These are phyloP conservation scores for Haplosporangium sp. DNA, from an alignment of 371 early-diverging fungal species.

Conservation along the genomic window DNA sequence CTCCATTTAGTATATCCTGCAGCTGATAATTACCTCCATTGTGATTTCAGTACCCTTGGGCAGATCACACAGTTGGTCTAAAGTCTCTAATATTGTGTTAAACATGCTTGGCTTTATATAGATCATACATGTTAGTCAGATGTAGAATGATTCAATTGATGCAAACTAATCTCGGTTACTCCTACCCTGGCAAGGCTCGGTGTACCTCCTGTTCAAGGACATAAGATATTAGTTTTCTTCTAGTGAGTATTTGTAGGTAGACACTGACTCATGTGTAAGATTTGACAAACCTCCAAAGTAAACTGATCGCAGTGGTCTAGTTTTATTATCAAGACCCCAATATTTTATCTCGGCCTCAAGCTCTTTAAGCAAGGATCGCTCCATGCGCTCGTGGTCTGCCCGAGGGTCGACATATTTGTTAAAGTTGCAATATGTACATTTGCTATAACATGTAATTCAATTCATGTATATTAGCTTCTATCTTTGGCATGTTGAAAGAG, in stretches of 20 bases:
- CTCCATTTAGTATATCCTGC: background rate
- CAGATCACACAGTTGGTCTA: constrained; percentile 57
- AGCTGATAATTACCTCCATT: constrained; percentile 59
- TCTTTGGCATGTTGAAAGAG: background rate
- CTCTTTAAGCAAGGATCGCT: constrained; percentile 64
- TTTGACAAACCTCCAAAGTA: constrained; percentile 75
- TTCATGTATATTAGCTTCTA: background rate
- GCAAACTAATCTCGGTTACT: background rate
- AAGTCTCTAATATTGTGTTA: constrained; percentile 56
- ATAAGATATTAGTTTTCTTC: too few species aligned
- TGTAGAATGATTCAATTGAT: background rate
- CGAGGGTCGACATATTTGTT: constrained; percentile 82
- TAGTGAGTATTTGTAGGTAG: background rate
- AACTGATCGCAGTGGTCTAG: constrained; percentile 64
- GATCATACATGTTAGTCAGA: background rate
- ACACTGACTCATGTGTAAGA: background rate
- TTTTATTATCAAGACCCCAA: constrained; percentile 22
- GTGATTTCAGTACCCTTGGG: constrained; percentile 66
- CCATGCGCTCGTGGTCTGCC: constrained; percentile 68
- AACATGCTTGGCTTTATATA: constrained; percentile 52
- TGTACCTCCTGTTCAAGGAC: constrained; percentile 66
- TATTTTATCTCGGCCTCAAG: constrained; percentile 44
- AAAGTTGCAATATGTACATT: constrained; percentile 90
- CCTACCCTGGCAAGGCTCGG: constrained; percentile 62
- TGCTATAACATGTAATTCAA: constrained; percentile 49